Evolutionary conservation across 2,329 filamentous ascomycete species (phyloP).

Genomic region (Fusarium decemcellulare): DNA sequence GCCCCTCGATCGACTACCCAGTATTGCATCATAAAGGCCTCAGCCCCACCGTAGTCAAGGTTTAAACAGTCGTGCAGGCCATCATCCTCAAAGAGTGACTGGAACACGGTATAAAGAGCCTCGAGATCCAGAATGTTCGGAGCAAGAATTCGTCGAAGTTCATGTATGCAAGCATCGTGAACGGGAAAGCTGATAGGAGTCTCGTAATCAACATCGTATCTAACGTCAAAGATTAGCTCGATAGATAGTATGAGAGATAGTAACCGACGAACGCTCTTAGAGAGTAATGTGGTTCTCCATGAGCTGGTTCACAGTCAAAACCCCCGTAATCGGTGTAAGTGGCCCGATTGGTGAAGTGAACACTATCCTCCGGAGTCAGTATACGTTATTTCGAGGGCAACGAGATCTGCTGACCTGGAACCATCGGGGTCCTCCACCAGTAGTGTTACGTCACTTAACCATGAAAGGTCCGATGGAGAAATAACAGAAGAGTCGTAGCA

Average conservation of each 20-base stretch:
- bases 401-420: neutral
- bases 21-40: neutral
- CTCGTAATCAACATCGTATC: neutral
- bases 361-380: neutral
- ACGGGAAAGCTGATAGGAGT: neutral
- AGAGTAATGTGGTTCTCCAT: neutral
- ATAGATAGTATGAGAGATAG: no score
- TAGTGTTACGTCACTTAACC: neutral
- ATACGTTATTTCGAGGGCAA: neutral
- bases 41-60: neutral
- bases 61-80: neutral
- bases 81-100: neutral
- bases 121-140: neutral
- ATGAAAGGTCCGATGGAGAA: neutral
- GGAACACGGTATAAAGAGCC: neutral
- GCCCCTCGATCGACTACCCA: neutral
- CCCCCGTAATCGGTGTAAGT: neutral
- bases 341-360: neutral
- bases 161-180: neutral
- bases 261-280: neutral
- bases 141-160: neutral
- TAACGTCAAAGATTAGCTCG: neutral
- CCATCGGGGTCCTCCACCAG: neutral
- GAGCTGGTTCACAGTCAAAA: neutral
- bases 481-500: neutral